Evolutionary conservation across 495 filamentous ascomycete species (phyloP), one percentile per base, ranked within the genome.

Genomic region (Neurospora sp.): DNA sequence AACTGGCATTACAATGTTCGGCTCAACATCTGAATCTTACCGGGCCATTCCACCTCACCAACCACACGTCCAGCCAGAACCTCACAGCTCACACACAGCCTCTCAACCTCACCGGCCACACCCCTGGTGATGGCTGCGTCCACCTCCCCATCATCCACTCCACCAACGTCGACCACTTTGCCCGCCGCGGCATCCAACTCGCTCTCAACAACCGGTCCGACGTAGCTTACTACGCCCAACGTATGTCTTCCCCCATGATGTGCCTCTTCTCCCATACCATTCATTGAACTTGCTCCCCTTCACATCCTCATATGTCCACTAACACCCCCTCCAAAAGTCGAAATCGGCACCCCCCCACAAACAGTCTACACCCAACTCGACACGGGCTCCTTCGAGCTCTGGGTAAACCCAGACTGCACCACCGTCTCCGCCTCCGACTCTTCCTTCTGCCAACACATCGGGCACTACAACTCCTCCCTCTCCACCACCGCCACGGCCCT

Each of bases 371-470:
- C 84, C 8, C 84, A 86, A 76, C 72, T 86, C 53, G 84, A 86
- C 72, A 86, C 84, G 6, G 84, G 84, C 35, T 85, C 84, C 10
- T 85, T 85, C 74, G 84, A 86, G 76, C 77, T 86, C 8, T 86
- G 84, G 84, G 84, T 86, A 31, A 86, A 86, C 73, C 84, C 84
- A 0, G 81, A 84, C 74, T 86, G 84, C 72, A 77, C 76, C 9
- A 77, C 75, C 14, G 79, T 86, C 31, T 76, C 76, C 3, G 73
- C 74, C 5, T 72, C 78, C 8, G 84, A 85, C 59, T 75, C 79
- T 4, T 78, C 72, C 68, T 86, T 86, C 72, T 86, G 84, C 77
- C 71, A 78, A 8, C 83, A 79, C 35, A 75, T 79, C 5, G 84
- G 84, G 1, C 75, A 78, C 44, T 86, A 84, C 71, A 78, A 84